Evolutionary conservation across 257 asterid genomes (phyloP), one percentile per base, ranked within the genome.

Genomic region (Fraxinus anomala): DNA sequence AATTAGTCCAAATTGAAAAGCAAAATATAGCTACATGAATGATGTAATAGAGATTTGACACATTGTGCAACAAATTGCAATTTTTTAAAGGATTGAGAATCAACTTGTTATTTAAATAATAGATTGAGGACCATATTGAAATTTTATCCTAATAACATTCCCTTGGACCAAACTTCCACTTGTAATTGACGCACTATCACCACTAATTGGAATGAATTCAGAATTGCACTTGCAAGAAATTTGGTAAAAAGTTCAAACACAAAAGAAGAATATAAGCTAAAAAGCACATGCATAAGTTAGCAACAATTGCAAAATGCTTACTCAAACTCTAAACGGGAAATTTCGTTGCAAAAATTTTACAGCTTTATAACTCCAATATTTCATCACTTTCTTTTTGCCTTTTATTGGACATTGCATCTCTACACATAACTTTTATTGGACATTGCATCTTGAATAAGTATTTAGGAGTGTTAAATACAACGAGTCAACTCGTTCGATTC

Each of bases 191-290:
- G 34, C 69, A 26, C 69, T 4, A 63, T 63, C 11, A 4, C 7
- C 2, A 9, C 33, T 61, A 63, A 63, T 10, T 63, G 69, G 19
- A 63, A 23, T 63, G 69, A 26, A 10, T 63, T 24, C 69, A 23
- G 69, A 24, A 63, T 63, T 63, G 69, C 69, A 63, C 69, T 63
- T 0, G 24, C 85, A 37, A 31, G n/a, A 77, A 73, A 79, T 74
- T 83, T 54, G 83, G 83, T 73, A 30, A 68, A 77, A 80, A 74
- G 28, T 33, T 40, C 0, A 19, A 70, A 74, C 14, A n/a, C 13
- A 23, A 70, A 47, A 56, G 75, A 37, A 61, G 56, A 17, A 67
- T 65, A 44, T 12, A 80, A 70, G 56, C 30, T 63, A 68, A 37
- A 59, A 56, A 68, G 72, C 84, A 74, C 76, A 49, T 40, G 82